Evolutionary conservation across 2,329 filamentous ascomycete genomes (phyloP).

Genomic region (Pseudogymnoascus sp.): DNA sequence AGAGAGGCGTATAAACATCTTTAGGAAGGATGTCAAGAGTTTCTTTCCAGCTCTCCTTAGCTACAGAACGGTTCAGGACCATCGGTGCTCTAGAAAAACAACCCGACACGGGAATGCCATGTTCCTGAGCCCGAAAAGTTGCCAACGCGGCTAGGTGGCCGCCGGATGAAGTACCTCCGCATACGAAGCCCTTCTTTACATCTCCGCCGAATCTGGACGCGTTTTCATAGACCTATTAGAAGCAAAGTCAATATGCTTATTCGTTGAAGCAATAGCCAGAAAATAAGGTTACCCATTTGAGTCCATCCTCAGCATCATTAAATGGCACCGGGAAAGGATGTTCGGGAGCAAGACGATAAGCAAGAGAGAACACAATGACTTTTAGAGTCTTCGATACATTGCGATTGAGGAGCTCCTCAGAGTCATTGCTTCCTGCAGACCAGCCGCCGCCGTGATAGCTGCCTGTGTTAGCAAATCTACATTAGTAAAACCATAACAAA

Average conservation of each 20-base stretch:
- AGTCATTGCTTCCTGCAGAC: conserved; percentile 32
- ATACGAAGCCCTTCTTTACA: conserved; percentile 7
- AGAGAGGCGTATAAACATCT: no score
- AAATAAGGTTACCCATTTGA: conserved; percentile 34
- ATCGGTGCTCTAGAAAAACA: no score
- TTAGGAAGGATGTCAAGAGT: no score
- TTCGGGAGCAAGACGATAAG: conserved; percentile 31
- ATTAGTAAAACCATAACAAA: no score
- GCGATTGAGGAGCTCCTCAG: conserved; percentile 28
- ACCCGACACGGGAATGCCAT: no score
- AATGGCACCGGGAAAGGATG: conserved; percentile 31
- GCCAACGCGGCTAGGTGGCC: conserved; percentile 7
- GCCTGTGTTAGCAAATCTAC: no score
- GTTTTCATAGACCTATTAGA: neutral
- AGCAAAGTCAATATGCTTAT: no score
- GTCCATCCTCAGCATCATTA: conserved; percentile 37
- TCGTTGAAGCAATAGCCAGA: no score
- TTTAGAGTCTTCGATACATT: conserved; percentile 23
- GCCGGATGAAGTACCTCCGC: conserved; percentile 3
- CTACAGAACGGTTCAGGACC: no score
- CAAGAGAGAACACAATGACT: conserved; percentile 31
- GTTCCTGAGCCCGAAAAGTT: no score
- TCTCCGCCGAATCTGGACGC: conserved; percentile 1
- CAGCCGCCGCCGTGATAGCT: conserved; percentile 31
- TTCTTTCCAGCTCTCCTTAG: no score